phyloP scores from a whole-genome alignment of 305 asterid species.

The Ilex paraguariensis region DNA sequence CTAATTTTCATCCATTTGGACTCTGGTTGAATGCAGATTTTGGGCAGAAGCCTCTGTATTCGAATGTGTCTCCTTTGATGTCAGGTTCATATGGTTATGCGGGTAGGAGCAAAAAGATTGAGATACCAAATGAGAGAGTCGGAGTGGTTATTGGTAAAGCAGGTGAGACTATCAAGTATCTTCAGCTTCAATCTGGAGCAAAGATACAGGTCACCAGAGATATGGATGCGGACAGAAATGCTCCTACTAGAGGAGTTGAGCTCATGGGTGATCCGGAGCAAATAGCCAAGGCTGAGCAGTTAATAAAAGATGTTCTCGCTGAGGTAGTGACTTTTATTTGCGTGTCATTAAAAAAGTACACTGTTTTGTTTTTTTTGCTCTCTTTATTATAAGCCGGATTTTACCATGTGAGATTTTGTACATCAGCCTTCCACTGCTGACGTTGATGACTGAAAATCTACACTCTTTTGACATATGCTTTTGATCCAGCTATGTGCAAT shows the following conservation, averaged over 20 bases:
- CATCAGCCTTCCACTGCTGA: not conserved
- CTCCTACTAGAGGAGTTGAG: constrained; percentile 71
- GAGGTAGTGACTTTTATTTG: constrained; percentile 49
- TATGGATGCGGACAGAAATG: constrained; percentile 75
- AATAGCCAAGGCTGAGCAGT: constrained; percentile 72
- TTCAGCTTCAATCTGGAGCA: constrained; percentile 75
- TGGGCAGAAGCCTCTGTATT: constrained; percentile 32
- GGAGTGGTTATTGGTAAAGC: constrained; percentile 88
- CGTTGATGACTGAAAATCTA: not conserved
- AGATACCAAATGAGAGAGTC: constrained; percentile 79
- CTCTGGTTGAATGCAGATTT: constrained; percentile 26
- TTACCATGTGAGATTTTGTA: not conserved
- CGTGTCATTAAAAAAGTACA: not conserved
- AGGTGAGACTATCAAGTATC: constrained; percentile 82
- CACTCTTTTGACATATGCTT: not conserved
- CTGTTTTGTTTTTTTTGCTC: not conserved
- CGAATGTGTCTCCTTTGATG: constrained; percentile 32
- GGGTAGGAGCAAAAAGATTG: constrained; percentile 61
- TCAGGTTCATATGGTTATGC: constrained; percentile 56
- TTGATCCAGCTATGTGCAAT: not conserved
- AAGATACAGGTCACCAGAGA: constrained; percentile 91
- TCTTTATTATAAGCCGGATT: not conserved
- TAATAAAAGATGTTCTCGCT: constrained; percentile 68
- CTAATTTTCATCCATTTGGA: not conserved
- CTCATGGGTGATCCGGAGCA: constrained; percentile 83